A percentile compares a stretch with the other conserved stretches of the same genome.
Evolutionary conservation across 768 basidiomycete species (phyloP).

Genomic region (Calocera cornea): DNA sequence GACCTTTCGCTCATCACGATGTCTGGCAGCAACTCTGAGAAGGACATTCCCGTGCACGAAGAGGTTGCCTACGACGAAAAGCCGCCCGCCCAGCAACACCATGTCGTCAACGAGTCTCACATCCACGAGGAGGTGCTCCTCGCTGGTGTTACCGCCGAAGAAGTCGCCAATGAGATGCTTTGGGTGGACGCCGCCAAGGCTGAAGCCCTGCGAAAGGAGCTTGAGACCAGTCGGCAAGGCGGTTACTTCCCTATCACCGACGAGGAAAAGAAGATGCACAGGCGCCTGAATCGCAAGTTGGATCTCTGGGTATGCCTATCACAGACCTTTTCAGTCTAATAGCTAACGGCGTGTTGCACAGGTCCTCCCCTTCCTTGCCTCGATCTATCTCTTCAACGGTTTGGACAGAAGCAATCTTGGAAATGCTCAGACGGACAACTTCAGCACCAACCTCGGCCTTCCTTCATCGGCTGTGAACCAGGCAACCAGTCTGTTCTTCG

Average conservation of each 20-base stretch:
- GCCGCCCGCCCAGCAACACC: neutral
- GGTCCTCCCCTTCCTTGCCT: slow-evolving; percentile 10
- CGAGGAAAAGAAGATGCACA: neutral
- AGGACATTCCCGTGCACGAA: neutral
- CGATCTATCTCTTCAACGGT: slow-evolving; percentile 12
- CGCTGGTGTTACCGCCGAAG: neutral
- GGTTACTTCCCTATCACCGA: neutral
- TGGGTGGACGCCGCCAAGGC: neutral
- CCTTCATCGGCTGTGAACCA: slow-evolving; percentile 12
- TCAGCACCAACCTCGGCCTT: slow-evolving; percentile 10
- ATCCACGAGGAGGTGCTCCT: neutral
- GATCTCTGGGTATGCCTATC: neutral
- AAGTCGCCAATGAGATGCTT: neutral
- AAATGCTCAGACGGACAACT: slow-evolving; percentile 13
- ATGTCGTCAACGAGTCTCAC: neutral
- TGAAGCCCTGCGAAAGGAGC: neutral
- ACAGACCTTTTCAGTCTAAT: neutral
- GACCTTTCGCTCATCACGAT: neutral
- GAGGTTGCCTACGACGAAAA: neutral
- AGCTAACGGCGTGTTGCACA: neutral
- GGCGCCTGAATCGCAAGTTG: neutral
- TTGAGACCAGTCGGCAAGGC: neutral
- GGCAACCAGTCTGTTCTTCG: slow-evolving; percentile 12
- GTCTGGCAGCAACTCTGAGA: neutral
- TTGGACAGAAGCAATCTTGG: slow-evolving; percentile 12